phyloP scores from a whole-genome alignment of 2,329 filamentous ascomycete species.

The Diaporthe capsici region DNA sequence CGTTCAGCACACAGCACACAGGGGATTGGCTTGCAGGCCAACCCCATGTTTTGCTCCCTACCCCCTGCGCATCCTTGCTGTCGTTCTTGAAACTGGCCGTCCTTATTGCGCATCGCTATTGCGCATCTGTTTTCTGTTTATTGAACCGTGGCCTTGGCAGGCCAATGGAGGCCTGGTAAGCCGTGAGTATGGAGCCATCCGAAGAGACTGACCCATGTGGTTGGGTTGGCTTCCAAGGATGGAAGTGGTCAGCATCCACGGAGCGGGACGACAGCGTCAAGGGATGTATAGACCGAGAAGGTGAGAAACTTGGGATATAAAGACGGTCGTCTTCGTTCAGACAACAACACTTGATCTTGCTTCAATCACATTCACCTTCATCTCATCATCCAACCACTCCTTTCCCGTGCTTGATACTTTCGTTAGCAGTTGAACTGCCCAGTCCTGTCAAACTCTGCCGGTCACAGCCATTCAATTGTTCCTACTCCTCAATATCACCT shows the following conservation, averaged over 20 bases:
- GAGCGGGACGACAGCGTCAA: background rate
- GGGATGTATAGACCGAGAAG: background rate
- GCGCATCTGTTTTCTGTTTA: slow-evolving; percentile 29
- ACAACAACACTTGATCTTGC: background rate
- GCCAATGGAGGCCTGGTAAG: background rate
- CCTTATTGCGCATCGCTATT: slow-evolving; percentile 1
- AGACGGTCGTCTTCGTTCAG: background rate
- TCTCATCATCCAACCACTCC: slow-evolving; percentile 10
- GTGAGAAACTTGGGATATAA: slow-evolving; percentile 4
- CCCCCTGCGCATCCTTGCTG: slow-evolving; percentile 25
- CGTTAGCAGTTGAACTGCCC: slow-evolving; percentile 35
- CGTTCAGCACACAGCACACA: background rate
- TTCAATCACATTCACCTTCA: slow-evolving; percentile 23
- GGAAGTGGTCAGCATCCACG: background rate
- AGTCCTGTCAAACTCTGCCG: slow-evolving; percentile 26
- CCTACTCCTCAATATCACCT: background rate
- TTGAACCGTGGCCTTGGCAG: slow-evolving; percentile 14
- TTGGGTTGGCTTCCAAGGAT: slow-evolving; percentile 8
- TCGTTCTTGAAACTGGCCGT: slow-evolving; percentile 30
- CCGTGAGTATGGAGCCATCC: background rate
- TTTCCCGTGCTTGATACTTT: slow-evolving; percentile 32
- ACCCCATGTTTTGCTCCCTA: slow-evolving; percentile 1
- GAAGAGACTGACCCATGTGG: slow-evolving; percentile 3
- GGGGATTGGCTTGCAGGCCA: background rate
- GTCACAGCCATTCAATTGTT: background rate